Conservation (phyloP, 2,329 filamentous ascomycete species). For the Epichloe hybrida region DNA sequence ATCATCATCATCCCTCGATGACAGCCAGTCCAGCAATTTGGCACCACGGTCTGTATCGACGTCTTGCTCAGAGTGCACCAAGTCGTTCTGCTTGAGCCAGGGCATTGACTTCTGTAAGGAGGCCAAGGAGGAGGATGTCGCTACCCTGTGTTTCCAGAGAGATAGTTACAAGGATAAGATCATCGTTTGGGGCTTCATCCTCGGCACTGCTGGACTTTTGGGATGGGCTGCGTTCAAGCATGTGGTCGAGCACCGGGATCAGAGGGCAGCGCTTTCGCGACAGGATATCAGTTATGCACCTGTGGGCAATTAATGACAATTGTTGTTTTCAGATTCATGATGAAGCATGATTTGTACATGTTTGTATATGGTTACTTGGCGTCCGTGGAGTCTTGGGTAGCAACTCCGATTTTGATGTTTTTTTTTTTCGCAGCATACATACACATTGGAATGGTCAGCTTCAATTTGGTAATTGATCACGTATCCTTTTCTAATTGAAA, state of each 20-base stretch:
- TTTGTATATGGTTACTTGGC: neutral
- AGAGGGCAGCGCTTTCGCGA: slow-evolving; percentile 16
- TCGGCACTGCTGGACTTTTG: slow-evolving; percentile 43
- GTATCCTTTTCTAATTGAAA: neutral
- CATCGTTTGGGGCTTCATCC: slow-evolving; percentile 51
- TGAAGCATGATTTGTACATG: neutral
- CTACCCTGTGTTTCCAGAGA: slow-evolving; percentile 52
- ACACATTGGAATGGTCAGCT: neutral
- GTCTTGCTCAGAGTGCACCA: slow-evolving; percentile 49
- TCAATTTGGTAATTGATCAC: neutral
- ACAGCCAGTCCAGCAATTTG: slow-evolving; percentile 1
- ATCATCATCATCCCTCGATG: neutral
- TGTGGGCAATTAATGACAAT: neutral
- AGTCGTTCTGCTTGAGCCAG: slow-evolving; percentile 47
- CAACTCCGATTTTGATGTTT: neutral
- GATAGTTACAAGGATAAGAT: slow-evolving; percentile 54
- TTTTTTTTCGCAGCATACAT: neutral
- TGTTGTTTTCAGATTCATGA: neutral
- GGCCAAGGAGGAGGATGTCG: slow-evolving; percentile 46
- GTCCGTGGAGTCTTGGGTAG: neutral
- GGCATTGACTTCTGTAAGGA: slow-evolving; percentile 50
- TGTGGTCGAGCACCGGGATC: slow-evolving; percentile 27
- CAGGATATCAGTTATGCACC: slow-evolving; percentile 18
- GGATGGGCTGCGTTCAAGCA: slow-evolving; percentile 45
- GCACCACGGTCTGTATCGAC: slow-evolving; percentile 25